Base-by-base conservation (phyloP, 2,329 filamentous ascomycete species). In the Gliomastix tumulicola region DNA sequence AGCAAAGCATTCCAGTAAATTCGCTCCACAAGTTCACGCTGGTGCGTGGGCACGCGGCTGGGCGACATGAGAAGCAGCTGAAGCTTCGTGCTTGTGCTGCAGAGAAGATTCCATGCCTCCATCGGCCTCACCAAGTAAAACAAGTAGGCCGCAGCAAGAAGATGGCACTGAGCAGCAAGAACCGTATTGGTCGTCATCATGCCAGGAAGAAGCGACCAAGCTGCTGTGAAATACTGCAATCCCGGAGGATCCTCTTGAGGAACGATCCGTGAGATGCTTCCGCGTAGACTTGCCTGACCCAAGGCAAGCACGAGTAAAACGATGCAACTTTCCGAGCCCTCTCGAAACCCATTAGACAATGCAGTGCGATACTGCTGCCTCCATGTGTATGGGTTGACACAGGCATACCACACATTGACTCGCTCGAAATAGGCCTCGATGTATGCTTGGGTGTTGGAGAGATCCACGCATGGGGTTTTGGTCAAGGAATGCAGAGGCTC, bases 1-100 rank as follows among this genome's bases (percentile, higher is more conserved):
- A 90, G 73, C 3, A 89, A 65, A 4, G 84, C 72, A 48, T 92
- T 90, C 86, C 86, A 92, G 62, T 88, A 92, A 12, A 90, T 82
- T 34, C 86, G 71, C 57, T 88, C 83, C 33, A 79, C 78, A 21
- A 90, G 59, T 53, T 89, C 84, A 48, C 79, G 74, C 53, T 86
- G 80, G 21, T 80, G 76, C 5, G 76, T 65, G 2, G 83, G 82
- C 1, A 90, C 74, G 37, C 83, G 74, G 43, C 75, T 81, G 11
- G 84, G 82, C 3, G 81, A 77, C 61, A 84, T 86, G 30, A 90
- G 70, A 21, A 90, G 68, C 17, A 92, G 68, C 52, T 92, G 85
- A 31, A 90, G 65, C 53, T 90, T 92, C 50, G 84, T 86, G 56
- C 84, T 88, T 4, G 84, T 84, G 40, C 81, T 87, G 49, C 82